Conservation (phyloP, 2,329 filamentous ascomycete species). For the Apiospora phragmitis region DNA sequence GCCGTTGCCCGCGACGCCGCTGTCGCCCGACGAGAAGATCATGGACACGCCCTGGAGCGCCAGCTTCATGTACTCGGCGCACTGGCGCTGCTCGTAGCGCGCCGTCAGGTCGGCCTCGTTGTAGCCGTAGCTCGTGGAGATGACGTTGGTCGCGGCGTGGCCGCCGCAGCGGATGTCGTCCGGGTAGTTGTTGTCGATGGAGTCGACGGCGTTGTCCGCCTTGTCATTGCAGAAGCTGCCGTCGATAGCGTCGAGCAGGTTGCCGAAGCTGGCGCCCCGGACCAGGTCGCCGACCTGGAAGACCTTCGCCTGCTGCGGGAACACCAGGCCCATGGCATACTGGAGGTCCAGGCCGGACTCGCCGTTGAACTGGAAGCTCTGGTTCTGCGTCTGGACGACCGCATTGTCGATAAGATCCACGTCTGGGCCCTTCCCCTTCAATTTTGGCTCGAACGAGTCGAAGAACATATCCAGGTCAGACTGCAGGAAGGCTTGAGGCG, state of each 20-base stretch:
- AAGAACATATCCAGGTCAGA: slow-evolving; percentile 50
- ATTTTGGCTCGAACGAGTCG: slow-evolving; percentile 40
- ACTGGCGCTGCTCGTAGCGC: slow-evolving; percentile 52
- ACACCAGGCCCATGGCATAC: slow-evolving; percentile 53
- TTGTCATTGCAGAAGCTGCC: slow-evolving; percentile 45
- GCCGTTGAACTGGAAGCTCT: slow-evolving; percentile 41
- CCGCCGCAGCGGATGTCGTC: slow-evolving; percentile 23
- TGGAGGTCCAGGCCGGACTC: slow-evolving; percentile 58
- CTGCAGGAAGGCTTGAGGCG: slow-evolving; percentile 53
- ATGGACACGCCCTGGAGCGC: slow-evolving; percentile 41
- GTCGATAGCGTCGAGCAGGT: slow-evolving; percentile 44
- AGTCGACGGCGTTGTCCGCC: slow-evolving; percentile 41
- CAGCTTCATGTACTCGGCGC: slow-evolving; percentile 58
- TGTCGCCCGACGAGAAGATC: slow-evolving; percentile 52
- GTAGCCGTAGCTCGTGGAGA: slow-evolving; percentile 54
- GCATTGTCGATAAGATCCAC: slow-evolving; percentile 35
- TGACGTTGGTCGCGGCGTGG: slow-evolving; percentile 47
- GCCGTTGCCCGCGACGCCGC: slow-evolving; percentile 43
- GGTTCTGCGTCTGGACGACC: slow-evolving; percentile 34
- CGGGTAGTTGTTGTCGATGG: slow-evolving; percentile 36
- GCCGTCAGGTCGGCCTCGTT: slow-evolving; percentile 50
- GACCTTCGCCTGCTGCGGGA: slow-evolving; percentile 50
- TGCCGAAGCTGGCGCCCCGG: slow-evolving; percentile 42
- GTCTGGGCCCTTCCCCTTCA: slow-evolving; percentile 40
- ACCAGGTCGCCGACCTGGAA: slow-evolving; percentile 43